Conservation (phyloP, 352 stramenopile species). For the Aphanomyces astaci region DNA sequence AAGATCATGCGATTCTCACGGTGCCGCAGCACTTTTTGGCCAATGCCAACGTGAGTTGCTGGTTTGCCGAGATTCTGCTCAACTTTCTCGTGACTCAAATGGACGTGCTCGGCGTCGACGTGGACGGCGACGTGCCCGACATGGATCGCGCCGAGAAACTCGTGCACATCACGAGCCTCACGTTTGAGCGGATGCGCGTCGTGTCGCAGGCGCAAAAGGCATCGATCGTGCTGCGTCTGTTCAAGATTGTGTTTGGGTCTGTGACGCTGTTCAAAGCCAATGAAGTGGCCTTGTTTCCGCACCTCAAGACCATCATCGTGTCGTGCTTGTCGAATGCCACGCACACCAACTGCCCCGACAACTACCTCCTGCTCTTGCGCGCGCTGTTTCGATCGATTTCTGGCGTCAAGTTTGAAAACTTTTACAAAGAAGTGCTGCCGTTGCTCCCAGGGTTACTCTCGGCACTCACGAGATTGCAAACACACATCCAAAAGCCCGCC, state of each 20-base stretch:
- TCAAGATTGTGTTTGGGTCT: conserved; percentile 95
- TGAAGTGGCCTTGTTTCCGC: conserved; percentile 89
- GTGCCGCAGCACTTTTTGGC: conserved; percentile 94
- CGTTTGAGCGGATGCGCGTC: conserved; percentile 71
- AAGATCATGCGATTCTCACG: conserved; percentile 89
- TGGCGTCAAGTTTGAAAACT: conserved; percentile 96
- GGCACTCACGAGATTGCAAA: conserved; percentile 90
- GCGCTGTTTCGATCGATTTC: conserved; percentile 95
- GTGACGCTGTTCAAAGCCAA: conserved; percentile 95
- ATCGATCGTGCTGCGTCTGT: conserved; percentile 87
- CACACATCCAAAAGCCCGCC: conserved; percentile 68
- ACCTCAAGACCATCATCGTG: conserved; percentile 91
- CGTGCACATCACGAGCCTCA: conserved; percentile 54
- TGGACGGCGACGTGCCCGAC: conserved; percentile 67
- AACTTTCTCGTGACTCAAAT: conserved; percentile 93
- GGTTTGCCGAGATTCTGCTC: conserved; percentile 92
- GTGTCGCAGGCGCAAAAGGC: conserved; percentile 65
- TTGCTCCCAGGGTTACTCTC: conserved; percentile 91
- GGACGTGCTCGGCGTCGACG: conserved; percentile 82
- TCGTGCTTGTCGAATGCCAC: conserved; percentile 88
- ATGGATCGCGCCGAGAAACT: conserved; percentile 69
- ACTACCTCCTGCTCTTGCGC: conserved; percentile 91
- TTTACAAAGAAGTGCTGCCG: conserved; percentile 95
- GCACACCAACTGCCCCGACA: conserved; percentile 87
- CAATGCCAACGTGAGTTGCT: conserved; percentile 89